Conservation (phyloP, 1,284 basidiomycete species). For the Pyrrhoderma noxium region DNA sequence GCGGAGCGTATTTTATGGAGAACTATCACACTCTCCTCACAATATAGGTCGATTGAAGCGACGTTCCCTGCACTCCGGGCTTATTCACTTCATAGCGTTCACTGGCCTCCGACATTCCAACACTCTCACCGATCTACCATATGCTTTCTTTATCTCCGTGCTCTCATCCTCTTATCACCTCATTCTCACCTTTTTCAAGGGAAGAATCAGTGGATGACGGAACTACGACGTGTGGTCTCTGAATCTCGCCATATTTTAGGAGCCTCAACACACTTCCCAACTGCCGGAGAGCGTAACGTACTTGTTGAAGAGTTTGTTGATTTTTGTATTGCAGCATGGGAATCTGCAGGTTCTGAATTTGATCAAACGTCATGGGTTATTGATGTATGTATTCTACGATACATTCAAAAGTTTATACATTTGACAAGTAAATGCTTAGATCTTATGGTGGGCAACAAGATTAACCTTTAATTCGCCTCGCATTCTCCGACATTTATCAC, state of each 20-base stretch:
- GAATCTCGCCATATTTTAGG: conserved; percentile 63
- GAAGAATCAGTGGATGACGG: conserved; percentile 52
- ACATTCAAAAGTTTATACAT: conserved; percentile 2
- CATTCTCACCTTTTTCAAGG: conserved; percentile 30
- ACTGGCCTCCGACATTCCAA: conserved; percentile 73
- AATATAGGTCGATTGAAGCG: conserved; percentile 35
- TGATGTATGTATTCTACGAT: conserved; percentile 47
- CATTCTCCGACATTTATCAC: conserved; percentile 76
- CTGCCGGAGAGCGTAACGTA: conserved; percentile 74
- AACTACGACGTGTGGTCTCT: conserved; percentile 56
- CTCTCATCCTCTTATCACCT: conserved; percentile 47
- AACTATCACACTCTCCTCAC: conserved; percentile 50
- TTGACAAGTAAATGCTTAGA: conserved; percentile 32
- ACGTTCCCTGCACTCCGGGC: conserved; percentile 53
- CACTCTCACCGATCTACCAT: conserved; percentile 66
- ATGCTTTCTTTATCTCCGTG: conserved; percentile 63
- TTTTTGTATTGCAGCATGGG: conserved; percentile 77
- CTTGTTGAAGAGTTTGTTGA: conserved; percentile 83
- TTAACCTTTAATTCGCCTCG: conserved; percentile 88
- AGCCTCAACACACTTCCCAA: conserved; percentile 71
- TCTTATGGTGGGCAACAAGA: conserved; percentile 87
- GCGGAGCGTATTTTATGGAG: conserved; percentile 66
- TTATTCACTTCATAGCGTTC: conserved; percentile 50
- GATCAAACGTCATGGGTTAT: conserved; percentile 65
- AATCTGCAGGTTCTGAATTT: conserved; percentile 52